phyloP scores from a whole-genome alignment of 345 rosid genomes.

The Limnanthes douglasii region DNA sequence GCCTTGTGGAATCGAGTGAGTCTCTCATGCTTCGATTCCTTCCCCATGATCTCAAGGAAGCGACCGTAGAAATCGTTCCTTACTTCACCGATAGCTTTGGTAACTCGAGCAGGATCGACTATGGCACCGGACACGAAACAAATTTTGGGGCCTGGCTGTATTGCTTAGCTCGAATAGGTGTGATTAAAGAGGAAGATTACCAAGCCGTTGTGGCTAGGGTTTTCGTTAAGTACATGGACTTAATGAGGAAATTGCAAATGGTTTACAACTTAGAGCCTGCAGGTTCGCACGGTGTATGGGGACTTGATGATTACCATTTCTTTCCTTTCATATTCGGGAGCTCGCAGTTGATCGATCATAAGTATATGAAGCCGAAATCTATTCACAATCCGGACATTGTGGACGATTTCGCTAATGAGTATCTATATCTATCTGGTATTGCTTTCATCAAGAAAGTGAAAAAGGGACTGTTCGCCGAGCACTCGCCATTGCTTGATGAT shows the following conservation, averaged over 20 bases:
- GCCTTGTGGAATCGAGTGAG: constrained; percentile 34
- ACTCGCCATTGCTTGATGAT: constrained; percentile 82
- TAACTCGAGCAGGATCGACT: constrained; percentile 74
- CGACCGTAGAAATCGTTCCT: constrained; percentile 51
- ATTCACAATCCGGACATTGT: constrained; percentile 78
- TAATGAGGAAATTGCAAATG: constrained; percentile 74
- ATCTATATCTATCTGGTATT: constrained; percentile 73
- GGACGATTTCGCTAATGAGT: constrained; percentile 71
- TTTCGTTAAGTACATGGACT: constrained; percentile 60
- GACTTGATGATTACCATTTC: constrained; percentile 96
- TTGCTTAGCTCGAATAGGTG: constrained; percentile 71
- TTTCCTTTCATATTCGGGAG: constrained; percentile 88
- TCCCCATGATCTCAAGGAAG: constrained; percentile 39
- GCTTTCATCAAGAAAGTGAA: constrained; percentile 77
- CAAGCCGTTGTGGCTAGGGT: constrained; percentile 66
- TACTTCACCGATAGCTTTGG: constrained; percentile 89
- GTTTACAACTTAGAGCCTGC: constrained; percentile 84
- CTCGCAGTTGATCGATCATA: constrained; percentile 87
- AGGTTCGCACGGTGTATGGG: constrained; percentile 98
- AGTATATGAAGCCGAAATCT: constrained; percentile 88
- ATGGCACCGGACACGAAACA: constrained; percentile 87
- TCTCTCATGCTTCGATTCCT: constrained; percentile 42
- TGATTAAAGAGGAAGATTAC: constrained; percentile 70
- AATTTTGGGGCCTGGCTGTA: constrained; percentile 88
- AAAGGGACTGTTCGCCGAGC: constrained; percentile 81